A percentile compares a stretch with the other conserved stretches of the same genome.
Conservation (phyloP, 75 land plant genomes). For the Ceratopteris richardii region DNA sequence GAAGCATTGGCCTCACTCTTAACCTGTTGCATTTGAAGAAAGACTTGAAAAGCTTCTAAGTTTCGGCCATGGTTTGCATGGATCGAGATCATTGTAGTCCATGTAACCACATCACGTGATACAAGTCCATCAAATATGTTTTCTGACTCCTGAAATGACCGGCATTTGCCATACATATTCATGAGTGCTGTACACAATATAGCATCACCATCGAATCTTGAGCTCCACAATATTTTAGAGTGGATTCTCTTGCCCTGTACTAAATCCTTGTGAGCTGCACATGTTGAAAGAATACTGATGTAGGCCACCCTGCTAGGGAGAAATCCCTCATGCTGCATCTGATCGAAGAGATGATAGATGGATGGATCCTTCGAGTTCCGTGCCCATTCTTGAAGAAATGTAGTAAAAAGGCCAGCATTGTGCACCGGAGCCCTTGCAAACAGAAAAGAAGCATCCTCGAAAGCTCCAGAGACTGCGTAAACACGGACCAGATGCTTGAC, state of each 20-base stretch:
- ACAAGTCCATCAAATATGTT: slow-evolving; percentile 8
- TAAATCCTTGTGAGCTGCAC: slow-evolving; percentile 1
- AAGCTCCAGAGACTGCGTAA: too few relatives aligned
- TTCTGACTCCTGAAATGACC: slow-evolving; percentile 6
- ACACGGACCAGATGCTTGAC: too few relatives aligned
- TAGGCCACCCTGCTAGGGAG: slow-evolving; percentile 11
- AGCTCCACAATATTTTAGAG: slow-evolving; percentile 4
- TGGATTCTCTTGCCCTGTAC: slow-evolving; percentile 10
- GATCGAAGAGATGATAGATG: not conserved
- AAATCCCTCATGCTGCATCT: slow-evolving; percentile 9
- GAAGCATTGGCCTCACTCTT: not conserved
- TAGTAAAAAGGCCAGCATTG: too few relatives aligned
- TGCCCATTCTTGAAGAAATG: too few relatives aligned
- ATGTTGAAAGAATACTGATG: slow-evolving; percentile 2
- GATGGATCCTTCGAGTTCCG: too few relatives aligned
- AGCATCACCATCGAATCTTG: not conserved
- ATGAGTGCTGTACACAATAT: slow-evolving; percentile 12
- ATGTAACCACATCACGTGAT: slow-evolving; percentile 5
- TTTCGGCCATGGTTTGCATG: not conserved
- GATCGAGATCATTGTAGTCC: slow-evolving; percentile 7
- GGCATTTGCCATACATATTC: slow-evolving; percentile 18
- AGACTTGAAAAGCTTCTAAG: not conserved
- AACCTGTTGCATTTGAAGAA: slow-evolving; percentile 8
- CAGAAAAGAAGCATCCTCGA: too few relatives aligned
- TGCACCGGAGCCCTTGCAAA: too few relatives aligned